Evolutionary conservation across 441 rosid species (phyloP), one percentile per base, ranked within the genome.

Genomic region (Eutrema salsugineum): DNA sequence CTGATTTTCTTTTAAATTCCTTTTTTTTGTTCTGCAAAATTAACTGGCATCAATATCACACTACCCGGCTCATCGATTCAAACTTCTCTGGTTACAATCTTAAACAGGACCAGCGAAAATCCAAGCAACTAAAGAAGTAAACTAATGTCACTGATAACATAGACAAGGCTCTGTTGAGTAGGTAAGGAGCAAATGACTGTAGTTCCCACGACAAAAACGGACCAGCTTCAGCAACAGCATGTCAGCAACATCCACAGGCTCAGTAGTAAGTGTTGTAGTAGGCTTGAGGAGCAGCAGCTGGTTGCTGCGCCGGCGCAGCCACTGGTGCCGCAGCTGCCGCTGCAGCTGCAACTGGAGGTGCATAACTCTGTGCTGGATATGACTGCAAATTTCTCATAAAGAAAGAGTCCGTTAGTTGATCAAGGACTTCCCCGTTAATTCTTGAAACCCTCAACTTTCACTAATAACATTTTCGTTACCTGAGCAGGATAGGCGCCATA

Each of bases 401-500:
- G 12, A 8, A 24, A 3, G 5, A 68, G 16, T 36, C 42, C 36
- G 14, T 59, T 62, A 28, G 63, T 28, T 19, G 56, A 53, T 46
- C 42, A 53, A 24, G 27, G 2, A 24, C 27, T 24, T 24, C 3
- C 0, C 27, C 27, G 27, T 4, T 24, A 24, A 24, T 24, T 4
- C 27, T 24, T 24, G 27, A 24, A 24, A 24, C 3, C 27, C 27
- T 24, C 2, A 24, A 24, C 27, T 2, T 24, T 24, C 27, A 3
- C 4, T 24, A 24, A 24, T 24, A 2, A 24, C 27, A 24, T 24
- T 24, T 24, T 4, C 27, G 27, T 24, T 24, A 93, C 99, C 98
- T 93, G 99, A 55, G 75, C 84, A 66, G 97, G 96, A 83, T 93
- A 96, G 71, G 93, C 86, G 42, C 88, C 91, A 80, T 96, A 93